phyloP scores from a whole-genome alignment of 1,139 yeast species.

The Scheffersomyces lignicola region DNA sequence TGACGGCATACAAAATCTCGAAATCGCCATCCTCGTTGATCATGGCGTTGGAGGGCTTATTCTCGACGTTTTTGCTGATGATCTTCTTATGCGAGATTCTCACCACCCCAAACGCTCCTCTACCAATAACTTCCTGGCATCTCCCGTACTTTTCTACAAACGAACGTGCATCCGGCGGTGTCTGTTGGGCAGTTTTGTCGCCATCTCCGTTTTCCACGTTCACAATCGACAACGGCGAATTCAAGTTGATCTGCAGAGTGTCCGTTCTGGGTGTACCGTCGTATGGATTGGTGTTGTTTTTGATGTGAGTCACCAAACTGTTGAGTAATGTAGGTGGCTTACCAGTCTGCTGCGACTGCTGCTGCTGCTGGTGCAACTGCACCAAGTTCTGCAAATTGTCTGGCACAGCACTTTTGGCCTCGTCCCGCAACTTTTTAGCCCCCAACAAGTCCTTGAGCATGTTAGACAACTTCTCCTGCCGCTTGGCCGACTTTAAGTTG shows the following conservation, averaged over 20 bases:
- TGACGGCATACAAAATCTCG: constrained; percentile 47
- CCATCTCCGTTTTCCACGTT: constrained; percentile 5
- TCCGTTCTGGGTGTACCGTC: constrained; percentile 16
- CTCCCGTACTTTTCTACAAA: constrained; percentile 52
- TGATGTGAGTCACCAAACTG: constrained; percentile 72
- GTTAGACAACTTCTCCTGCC: constrained; percentile 84
- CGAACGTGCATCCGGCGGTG: constrained; percentile 33
- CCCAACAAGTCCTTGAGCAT: constrained; percentile 87
- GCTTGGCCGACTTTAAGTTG: constrained; percentile 67
- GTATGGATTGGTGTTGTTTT: constrained; percentile 29
- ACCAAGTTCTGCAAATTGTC: constrained; percentile 36
- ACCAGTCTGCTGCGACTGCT: constrained; percentile 6
- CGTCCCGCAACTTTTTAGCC: constrained; percentile 76
- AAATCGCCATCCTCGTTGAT: constrained; percentile 9
- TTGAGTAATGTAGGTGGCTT: constrained; percentile 79
- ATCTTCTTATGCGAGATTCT: constrained; percentile 44
- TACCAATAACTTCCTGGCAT: constrained; percentile 51
- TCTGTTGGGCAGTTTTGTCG: constrained; percentile 2
- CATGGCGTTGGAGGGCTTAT: constrained; percentile 3
- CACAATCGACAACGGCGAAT: background rate
- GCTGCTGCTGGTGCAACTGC: constrained; percentile 13
- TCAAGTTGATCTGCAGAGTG: constrained; percentile 7
- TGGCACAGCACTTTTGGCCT: constrained; percentile 84
- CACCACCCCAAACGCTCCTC: constrained; percentile 51
- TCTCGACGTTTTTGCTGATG: constrained; percentile 5